phyloP scores from a whole-genome alignment of 352 stramenopile species.

The Phytophthora melonis region DNA sequence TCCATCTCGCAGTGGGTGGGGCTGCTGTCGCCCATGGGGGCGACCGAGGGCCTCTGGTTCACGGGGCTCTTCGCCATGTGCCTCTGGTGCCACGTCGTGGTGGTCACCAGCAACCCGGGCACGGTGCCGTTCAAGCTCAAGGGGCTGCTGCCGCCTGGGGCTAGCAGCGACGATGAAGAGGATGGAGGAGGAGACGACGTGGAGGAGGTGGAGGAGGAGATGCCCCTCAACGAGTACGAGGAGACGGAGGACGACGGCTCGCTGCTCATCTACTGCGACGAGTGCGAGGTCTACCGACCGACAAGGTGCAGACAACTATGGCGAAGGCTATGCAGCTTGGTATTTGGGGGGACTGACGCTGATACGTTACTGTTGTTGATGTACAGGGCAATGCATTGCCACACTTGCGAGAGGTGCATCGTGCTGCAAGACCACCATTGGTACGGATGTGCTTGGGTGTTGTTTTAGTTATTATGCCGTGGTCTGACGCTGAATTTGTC shows the following conservation, averaged over 20 bases:
- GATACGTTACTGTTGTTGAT: not conserved
- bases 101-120: constrained; percentile 85
- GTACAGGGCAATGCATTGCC: constrained; percentile 76
- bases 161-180: constrained; percentile 15
- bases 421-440: constrained; percentile 88
- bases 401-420: constrained; percentile 81
- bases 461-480: not conserved
- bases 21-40: constrained; percentile 55
- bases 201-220: constrained; percentile 69
- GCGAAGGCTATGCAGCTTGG: not conserved
- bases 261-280: constrained; percentile 82
- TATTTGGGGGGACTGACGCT: not conserved
- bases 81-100: constrained; percentile 73
- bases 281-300: constrained; percentile 81
- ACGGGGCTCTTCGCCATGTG: constrained; percentile 70
- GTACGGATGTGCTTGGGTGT: constrained; percentile 32
- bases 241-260: constrained; percentile 77
- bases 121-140: constrained; percentile 62
- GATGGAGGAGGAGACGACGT: constrained; percentile 20
- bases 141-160: constrained; percentile 13
- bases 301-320: constrained; percentile 50
- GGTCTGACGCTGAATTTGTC: constrained; percentile 9
- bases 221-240: constrained; percentile 74
- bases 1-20: constrained; percentile 71
- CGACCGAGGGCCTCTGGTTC: constrained; percentile 58